A percentile compares a stretch with the other conserved stretches of the same genome.
phyloP scores from a whole-genome alignment of 169 alveolate species.

The Plasmodium vinckei region DNA sequence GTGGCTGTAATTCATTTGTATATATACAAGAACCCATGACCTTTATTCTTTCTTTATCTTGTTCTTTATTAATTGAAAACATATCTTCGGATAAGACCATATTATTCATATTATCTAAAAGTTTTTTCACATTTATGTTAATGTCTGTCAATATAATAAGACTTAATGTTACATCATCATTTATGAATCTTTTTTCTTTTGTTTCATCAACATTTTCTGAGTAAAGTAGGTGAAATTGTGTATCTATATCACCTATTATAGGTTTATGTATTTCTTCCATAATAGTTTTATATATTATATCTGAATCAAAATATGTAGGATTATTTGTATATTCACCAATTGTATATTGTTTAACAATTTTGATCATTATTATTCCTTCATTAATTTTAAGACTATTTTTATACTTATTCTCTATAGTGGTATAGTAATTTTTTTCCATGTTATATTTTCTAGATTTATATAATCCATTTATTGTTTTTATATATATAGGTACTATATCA shows the following conservation, averaged over 20 bases:
- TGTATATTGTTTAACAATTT: conserved; percentile 35
- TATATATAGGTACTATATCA: conserved; percentile 46
- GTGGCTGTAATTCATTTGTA: conserved; percentile 36
- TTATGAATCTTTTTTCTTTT: not conserved
- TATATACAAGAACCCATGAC: conserved; percentile 53
- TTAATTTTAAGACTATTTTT: conserved; percentile 34
- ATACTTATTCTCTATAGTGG: conserved; percentile 26
- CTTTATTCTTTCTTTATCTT: conserved; percentile 41
- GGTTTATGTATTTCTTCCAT: conserved; percentile 21
- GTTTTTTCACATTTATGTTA: not conserved
- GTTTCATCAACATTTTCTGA: conserved; percentile 39
- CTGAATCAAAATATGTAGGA: conserved; percentile 30
- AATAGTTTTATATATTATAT: conserved; percentile 49
- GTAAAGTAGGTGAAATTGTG: conserved; percentile 12
- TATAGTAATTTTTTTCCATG: conserved; percentile 20
- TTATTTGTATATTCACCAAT: conserved; percentile 19
- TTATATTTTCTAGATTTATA: conserved; percentile 43
- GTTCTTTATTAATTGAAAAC: conserved; percentile 3
- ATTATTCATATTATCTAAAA: conserved; percentile 18
- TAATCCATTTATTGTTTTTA: conserved; percentile 37
- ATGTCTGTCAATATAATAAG: conserved; percentile 26
- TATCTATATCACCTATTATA: not conserved
- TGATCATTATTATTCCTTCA: conserved; percentile 43
- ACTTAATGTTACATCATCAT: conserved; percentile 51
- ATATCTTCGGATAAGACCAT: conserved; percentile 33